Base-by-base conservation (phyloP, 2,329 filamentous ascomycete genomes). In the Diaporthe sp. region DNA sequence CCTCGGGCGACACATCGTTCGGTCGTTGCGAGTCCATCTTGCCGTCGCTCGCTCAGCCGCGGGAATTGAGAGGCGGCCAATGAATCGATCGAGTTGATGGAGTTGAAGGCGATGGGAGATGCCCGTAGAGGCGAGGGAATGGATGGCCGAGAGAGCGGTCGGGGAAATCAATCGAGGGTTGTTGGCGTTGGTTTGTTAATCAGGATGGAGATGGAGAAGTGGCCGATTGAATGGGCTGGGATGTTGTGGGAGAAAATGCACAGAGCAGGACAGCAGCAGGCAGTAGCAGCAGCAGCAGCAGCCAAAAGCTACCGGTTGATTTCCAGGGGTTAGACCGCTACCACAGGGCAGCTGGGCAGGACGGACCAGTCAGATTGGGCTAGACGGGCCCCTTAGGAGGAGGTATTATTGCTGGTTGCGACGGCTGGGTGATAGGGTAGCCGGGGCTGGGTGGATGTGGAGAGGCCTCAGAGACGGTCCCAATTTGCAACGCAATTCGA, bases 1-100 rank as follows among this genome's bases (percentile, higher is more conserved):
- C 90, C 88, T 93, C 91, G 79, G 91, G 91, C 82, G 91, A 92
- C 81, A 93, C 90, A 83, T 93, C 91, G 85, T 87, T 91, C 81
- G 86, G 84, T 84, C 88, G 87, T 85, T 89, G 87, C 78, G 86
- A 85, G 81, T 91, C 90, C 90, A 92, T 92, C 44, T 72, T 62
- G 62, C 69, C 51, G 73, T 72, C 73, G 73, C 65, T 69, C 65
- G 65, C 75, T 77, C 65, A 77, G 75, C 75, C 75, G 75, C 73
- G 70, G 70, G 46, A 70, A 74, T 58, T 17, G 69, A 65, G 44
- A 70, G 70, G 75, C 75, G 75, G 75, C 75, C 73, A 73, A 55
- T 77, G 75, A 72, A 69, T 57, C 59, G 74, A 68, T 59, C 34
- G 70, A 75, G n/a, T 19, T 74, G 74, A 68, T 49, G 71, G 59